These are phyloP conservation scores for Limnomonas spitsbergensis DNA, from an alignment of 139 green algal species.

Conservation along the genomic window DNA sequence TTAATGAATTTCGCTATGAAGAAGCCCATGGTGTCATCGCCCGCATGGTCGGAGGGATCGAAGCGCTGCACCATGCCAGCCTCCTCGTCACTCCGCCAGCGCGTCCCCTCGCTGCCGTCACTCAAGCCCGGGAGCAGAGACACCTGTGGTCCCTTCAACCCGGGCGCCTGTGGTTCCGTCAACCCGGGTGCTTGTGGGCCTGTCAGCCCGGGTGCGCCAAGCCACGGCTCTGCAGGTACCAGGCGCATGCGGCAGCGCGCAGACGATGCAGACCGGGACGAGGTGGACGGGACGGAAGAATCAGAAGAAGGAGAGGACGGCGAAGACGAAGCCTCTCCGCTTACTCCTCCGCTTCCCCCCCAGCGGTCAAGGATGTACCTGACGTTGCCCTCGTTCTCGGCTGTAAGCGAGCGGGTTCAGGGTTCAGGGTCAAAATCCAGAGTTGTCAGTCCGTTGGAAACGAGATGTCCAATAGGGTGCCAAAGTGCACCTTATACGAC, in stretches of 20 bases:
- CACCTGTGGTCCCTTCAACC: too few relatives aligned
- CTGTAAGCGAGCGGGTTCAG: too few relatives aligned
- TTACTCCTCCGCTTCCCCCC: slow-evolving; percentile 14
- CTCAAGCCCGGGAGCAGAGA: too few relatives aligned
- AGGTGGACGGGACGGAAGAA: too few relatives aligned
- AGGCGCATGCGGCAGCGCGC: background rate
- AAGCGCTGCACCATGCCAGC: slow-evolving; percentile 46
- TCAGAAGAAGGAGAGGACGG: too few relatives aligned
- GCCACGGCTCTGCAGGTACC: background rate
- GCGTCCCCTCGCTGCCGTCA: background rate
- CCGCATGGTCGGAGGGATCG: slow-evolving; percentile 43
- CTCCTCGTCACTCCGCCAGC: background rate
- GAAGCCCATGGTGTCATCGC: slow-evolving; percentile 82
- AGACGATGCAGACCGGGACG: too few relatives aligned
- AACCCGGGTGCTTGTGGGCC: background rate
- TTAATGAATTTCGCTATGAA: slow-evolving; percentile 85
- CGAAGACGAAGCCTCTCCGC: background rate
- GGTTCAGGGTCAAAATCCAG: too few relatives aligned
- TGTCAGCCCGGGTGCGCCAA: background rate
- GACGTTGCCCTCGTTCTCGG: slow-evolving; percentile 90
- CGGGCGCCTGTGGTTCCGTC: too few relatives aligned
- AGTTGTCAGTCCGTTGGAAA: too few relatives aligned
- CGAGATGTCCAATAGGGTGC: background rate
- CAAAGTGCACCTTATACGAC: background rate
- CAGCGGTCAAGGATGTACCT: slow-evolving; percentile 70